Evolutionary conservation across 495 filamentous ascomycete species (phyloP).

Genomic region (Penicillium turbatum): DNA sequence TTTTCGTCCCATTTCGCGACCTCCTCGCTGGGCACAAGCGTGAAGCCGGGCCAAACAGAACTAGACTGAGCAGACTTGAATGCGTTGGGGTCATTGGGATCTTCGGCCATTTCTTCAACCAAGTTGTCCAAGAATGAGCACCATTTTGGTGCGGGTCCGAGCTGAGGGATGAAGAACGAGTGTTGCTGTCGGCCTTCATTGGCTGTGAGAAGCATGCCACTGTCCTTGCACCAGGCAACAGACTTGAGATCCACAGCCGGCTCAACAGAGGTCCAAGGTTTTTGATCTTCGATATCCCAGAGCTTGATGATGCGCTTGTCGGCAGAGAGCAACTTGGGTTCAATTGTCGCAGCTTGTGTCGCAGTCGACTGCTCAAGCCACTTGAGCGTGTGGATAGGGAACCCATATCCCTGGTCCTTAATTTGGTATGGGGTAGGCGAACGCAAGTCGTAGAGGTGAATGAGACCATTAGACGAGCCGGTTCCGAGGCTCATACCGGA

Average conservation of each 20-base stretch:
- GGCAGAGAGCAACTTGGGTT: slow-evolving; percentile 83
- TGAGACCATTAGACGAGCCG: slow-evolving; percentile 84
- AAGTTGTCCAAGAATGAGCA: slow-evolving; percentile 95
- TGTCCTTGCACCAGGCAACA: slow-evolving; percentile 81
- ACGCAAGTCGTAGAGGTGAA: slow-evolving; percentile 89
- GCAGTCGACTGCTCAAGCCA: slow-evolving; percentile 72
- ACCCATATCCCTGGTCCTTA: slow-evolving; percentile 96
- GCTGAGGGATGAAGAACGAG: slow-evolving; percentile 91
- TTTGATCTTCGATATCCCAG: slow-evolving; percentile 77
- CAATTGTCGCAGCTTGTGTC: slow-evolving; percentile 54
- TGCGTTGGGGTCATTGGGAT: slow-evolving; percentile 62
- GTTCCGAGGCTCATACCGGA: slow-evolving; percentile 83
- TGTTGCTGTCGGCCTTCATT: slow-evolving; percentile 93
- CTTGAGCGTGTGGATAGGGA: slow-evolving; percentile 82
- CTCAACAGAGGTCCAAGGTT: slow-evolving; percentile 91
- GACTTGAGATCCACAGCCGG: slow-evolving; percentile 91
- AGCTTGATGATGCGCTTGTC: slow-evolving; percentile 98
- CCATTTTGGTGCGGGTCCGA: slow-evolving; percentile 91
- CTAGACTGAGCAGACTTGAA: slow-evolving; percentile 50
- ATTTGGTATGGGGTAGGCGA: slow-evolving; percentile 77
- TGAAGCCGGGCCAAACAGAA: slow-evolving; percentile 96
- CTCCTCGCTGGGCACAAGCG: slow-evolving; percentile 86
- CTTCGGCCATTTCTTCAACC: slow-evolving; percentile 96
- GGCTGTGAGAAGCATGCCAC: slow-evolving; percentile 88
- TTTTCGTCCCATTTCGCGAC: slow-evolving; percentile 35